phyloP scores from a whole-genome alignment of 306 rosid species.

The Vigna radiata region DNA sequence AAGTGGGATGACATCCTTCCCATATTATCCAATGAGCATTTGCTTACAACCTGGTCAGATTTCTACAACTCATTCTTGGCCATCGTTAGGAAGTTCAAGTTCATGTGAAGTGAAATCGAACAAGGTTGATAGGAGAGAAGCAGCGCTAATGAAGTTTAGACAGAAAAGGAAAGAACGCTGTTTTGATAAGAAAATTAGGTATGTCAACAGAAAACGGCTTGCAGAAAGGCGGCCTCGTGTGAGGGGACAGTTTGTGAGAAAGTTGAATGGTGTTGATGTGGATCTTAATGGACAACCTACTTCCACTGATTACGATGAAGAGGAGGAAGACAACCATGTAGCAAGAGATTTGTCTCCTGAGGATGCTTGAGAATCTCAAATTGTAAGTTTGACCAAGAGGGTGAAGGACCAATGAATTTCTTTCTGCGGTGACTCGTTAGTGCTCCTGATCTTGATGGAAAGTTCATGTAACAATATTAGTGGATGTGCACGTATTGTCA shows the following conservation, averaged over 20 bases:
- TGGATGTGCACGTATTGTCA: not conserved
- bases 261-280: slow-evolving; percentile 73
- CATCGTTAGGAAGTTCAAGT: slow-evolving; percentile 65
- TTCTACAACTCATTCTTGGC: slow-evolving; percentile 71
- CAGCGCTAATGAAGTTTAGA: slow-evolving; percentile 91
- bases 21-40: slow-evolving; percentile 70
- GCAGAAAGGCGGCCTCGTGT: slow-evolving; percentile 96
- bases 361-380: slow-evolving; percentile 47
- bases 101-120: slow-evolving; percentile 63
- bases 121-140: slow-evolving; percentile 94
- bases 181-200: slow-evolving; percentile 94
- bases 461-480: slow-evolving; percentile 27
- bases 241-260: slow-evolving; percentile 93
- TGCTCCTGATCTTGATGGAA: slow-evolving; percentile 40
- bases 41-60: slow-evolving; percentile 86
- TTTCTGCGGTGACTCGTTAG: not conserved
- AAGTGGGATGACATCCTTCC: slow-evolving; percentile 74
- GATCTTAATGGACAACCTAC: slow-evolving; percentile 92
- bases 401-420: slow-evolving; percentile 31
- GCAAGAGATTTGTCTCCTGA: slow-evolving; percentile 50
- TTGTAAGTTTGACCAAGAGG: not conserved
- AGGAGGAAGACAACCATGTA: slow-evolving; percentile 59
- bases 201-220: slow-evolving; percentile 79
- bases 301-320: slow-evolving; percentile 67
- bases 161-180: slow-evolving; percentile 97